phyloP scores from a whole-genome alignment of 169 alveolate species.

The Eimeria praecox region DNA sequence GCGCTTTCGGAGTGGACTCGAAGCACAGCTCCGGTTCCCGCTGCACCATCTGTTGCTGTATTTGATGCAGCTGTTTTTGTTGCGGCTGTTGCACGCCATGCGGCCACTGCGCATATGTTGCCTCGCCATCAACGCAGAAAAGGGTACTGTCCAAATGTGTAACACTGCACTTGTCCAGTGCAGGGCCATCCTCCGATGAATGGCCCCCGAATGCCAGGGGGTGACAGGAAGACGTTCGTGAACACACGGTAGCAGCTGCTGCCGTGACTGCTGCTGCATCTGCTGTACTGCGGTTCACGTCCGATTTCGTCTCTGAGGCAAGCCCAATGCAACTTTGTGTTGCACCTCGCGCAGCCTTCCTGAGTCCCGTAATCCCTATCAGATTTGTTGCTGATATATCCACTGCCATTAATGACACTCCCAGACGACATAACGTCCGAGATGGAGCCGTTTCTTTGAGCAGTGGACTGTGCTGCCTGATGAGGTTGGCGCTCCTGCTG shows the following conservation, averaged over 20 bases:
- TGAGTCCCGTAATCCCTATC: background rate
- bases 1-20: background rate
- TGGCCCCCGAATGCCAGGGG: background rate
- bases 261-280: background rate
- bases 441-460: background rate
- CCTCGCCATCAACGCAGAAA: background rate
- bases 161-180: background rate
- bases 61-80: background rate
- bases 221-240: background rate
- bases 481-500: background rate
- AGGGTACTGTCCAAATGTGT: background rate
- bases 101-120: background rate
- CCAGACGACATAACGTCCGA: background rate
- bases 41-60: background rate
- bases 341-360: background rate
- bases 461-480: background rate
- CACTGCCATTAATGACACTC: conserved; percentile 28
- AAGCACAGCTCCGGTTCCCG: background rate
- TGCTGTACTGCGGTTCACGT: background rate
- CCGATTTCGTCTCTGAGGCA: background rate
- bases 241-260: background rate
- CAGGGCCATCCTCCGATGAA: background rate
- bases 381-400: background rate
- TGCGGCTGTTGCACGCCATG: conserved; percentile 19
- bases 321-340: background rate